Evolutionary conservation across 495 filamentous ascomycete genomes (phyloP).

Genomic region (Xylaria venustula): DNA sequence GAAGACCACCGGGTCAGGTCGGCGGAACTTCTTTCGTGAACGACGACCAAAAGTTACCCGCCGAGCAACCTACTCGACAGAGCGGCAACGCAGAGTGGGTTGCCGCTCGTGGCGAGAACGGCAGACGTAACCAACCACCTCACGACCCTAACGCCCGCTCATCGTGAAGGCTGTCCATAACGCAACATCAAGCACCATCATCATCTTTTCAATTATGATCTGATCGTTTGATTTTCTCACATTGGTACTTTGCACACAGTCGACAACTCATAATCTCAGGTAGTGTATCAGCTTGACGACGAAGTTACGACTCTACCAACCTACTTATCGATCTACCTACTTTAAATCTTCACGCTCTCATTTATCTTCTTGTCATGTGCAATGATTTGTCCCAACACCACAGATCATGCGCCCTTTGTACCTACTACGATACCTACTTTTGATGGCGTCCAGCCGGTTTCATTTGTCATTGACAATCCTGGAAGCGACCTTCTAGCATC

Average conservation of each 20-base stretch:
- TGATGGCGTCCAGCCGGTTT: constrained; percentile 16
- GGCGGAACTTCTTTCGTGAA: constrained; percentile 12
- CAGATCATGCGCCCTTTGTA: constrained; percentile 15
- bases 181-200: neutral
- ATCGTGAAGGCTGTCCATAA: neutral
- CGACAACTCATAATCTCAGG: neutral
- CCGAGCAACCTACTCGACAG: constrained; percentile 55
- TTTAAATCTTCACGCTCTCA: constrained; percentile 18
- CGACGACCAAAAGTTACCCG: constrained; percentile 51
- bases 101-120: constrained; percentile 56
- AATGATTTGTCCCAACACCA: neutral
- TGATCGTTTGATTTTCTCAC: neutral
- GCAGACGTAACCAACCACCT: constrained; percentile 37
- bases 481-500: neutral
- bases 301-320: neutral
- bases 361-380: constrained; percentile 23
- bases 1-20: constrained; percentile 20
- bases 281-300: neutral
- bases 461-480: constrained; percentile 24
- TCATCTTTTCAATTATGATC: neutral
- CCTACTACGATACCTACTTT: constrained; percentile 18
- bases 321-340: neutral
- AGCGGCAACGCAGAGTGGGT: constrained; percentile 66
- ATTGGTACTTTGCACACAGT: neutral
- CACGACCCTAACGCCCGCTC: constrained; percentile 33